Percentiles rank a stretch among this genome's conserved stretches.
Evolutionary conservation across 208 protist species (phyloP).

Genomic region (Naegleria gruberi): DNA sequence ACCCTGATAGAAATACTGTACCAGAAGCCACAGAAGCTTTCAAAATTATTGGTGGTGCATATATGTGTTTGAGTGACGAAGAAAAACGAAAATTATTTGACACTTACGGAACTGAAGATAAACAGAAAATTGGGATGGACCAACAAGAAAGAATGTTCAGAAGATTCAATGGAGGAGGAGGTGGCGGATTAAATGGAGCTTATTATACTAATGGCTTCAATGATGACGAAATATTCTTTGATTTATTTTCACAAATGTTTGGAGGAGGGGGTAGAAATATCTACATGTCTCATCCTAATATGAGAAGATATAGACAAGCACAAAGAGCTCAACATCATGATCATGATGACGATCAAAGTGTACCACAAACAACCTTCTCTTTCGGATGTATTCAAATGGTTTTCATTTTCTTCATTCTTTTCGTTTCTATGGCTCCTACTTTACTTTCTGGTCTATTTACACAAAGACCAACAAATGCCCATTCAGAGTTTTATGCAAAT

Average conservation of each 20-base stretch:
- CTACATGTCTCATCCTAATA: background rate
- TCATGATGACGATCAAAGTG: background rate
- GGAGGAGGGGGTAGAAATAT: background rate
- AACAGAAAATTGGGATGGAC: background rate
- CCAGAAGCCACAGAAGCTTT: conserved; percentile 66
- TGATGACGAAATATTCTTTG: background rate
- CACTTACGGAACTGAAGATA: conserved; percentile 56
- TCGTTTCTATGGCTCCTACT: background rate
- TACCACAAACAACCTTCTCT: background rate
- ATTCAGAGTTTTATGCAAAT: background rate
- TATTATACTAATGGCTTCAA: background rate
- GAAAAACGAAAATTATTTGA: conserved; percentile 71
- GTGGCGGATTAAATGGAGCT: background rate
- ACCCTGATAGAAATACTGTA: conserved; percentile 78
- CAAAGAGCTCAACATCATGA: background rate
- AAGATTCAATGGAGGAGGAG: background rate
- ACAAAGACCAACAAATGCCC: background rate
- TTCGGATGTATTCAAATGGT: background rate
- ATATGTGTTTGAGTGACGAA: conserved; percentile 57
- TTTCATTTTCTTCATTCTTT: background rate
- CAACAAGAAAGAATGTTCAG: background rate
- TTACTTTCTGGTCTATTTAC: background rate
- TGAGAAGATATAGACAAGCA: background rate
- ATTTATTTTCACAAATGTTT: conserved; percentile 24
- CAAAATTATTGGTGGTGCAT: conserved; percentile 65